Percentiles rank a stretch among this genome's conserved stretches.
These are phyloP conservation scores for Auricularia auricula-judae DNA, from an alignment of 768 basidiomycete genomes.

Conservation along the genomic window DNA sequence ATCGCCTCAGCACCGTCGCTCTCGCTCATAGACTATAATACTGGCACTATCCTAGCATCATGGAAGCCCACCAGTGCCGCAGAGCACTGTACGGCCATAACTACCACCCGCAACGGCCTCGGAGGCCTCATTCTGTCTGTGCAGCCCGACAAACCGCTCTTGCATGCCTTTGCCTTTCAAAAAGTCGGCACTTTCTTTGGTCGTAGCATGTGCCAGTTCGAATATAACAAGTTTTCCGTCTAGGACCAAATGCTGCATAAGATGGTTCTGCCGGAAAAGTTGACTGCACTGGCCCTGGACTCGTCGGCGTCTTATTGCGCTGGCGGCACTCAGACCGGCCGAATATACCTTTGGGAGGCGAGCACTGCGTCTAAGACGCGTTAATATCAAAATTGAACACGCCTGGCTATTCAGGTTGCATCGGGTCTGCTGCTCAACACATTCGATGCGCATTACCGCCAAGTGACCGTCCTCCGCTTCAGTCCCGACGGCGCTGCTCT, in stretches of 20 bases:
- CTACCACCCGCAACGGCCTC: conserved; percentile 55
- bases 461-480: conserved; percentile 73
- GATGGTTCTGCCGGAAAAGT: conserved; percentile 81
- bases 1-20: background rate
- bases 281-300: conserved; percentile 72
- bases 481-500: conserved; percentile 71
- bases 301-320: conserved; percentile 66
- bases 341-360: conserved; percentile 95
- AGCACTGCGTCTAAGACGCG: conserved; percentile 13
- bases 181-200: conserved; percentile 41
- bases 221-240: background rate
- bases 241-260: conserved; percentile 87
- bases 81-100: conserved; percentile 52
- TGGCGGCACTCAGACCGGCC: conserved; percentile 78
- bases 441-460: conserved; percentile 94
- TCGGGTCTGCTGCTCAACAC: conserved; percentile 90
- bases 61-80: conserved; percentile 77
- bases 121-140: conserved; percentile 80
- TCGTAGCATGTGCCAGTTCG: background rate
- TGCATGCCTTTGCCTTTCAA: conserved; percentile 90
- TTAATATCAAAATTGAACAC: conserved; percentile 10
- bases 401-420: conserved; percentile 42
- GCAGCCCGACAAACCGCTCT: conserved; percentile 78
- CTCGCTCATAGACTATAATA: conserved; percentile 14
- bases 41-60: conserved; percentile 61